A percentile compares a stretch with the other conserved stretches of the same genome.
Conservation (phyloP, 1,139 yeast genomes). For the Geotrichum cucujoidarum region DNA sequence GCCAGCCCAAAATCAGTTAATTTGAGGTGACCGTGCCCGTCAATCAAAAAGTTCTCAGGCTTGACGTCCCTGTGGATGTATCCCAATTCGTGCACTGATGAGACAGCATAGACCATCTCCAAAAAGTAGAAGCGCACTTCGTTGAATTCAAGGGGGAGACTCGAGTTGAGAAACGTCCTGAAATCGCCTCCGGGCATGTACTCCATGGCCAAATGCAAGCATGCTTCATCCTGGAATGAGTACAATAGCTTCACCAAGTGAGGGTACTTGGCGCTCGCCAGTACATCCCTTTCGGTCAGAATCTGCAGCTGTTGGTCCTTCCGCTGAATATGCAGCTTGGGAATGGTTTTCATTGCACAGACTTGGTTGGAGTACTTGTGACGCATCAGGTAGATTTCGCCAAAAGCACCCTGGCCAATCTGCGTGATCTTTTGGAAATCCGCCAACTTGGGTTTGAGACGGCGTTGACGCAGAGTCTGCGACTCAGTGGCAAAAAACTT, state of each 20-base stretch:
- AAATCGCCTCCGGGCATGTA: constrained; percentile 21
- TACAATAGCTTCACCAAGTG: constrained; percentile 19
- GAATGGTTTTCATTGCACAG: constrained; percentile 19
- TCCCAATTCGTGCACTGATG: constrained; percentile 74
- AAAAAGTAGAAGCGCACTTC: constrained; percentile 17
- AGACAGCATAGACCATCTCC: constrained; percentile 81
- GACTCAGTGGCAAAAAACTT: constrained; percentile 8
- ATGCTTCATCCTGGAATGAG: constrained; percentile 18
- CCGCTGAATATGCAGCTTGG: constrained; percentile 17
- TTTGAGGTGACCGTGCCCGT: constrained; percentile 80
- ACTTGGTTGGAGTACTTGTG: constrained; percentile 14
- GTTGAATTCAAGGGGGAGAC: constrained; percentile 10
- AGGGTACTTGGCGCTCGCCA: constrained; percentile 15
- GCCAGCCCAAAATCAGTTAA: constrained; percentile 80
- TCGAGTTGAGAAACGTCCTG: constrained; percentile 18
- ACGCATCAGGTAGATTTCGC: constrained; percentile 19
- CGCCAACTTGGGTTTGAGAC: constrained; percentile 13
- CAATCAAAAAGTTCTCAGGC: constrained; percentile 88
- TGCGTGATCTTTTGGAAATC: constrained; percentile 18
- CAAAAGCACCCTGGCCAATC: constrained; percentile 21
- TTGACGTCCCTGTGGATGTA: constrained; percentile 80
- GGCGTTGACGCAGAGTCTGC: constrained; percentile 7
- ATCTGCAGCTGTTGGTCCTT: constrained; percentile 18
- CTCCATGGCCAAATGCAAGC: constrained; percentile 20
- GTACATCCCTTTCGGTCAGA: constrained; percentile 19